Evolutionary conservation across 768 basidiomycete species (phyloP), one percentile per base, ranked within the genome.

Genomic region (Psilocybe sp.): DNA sequence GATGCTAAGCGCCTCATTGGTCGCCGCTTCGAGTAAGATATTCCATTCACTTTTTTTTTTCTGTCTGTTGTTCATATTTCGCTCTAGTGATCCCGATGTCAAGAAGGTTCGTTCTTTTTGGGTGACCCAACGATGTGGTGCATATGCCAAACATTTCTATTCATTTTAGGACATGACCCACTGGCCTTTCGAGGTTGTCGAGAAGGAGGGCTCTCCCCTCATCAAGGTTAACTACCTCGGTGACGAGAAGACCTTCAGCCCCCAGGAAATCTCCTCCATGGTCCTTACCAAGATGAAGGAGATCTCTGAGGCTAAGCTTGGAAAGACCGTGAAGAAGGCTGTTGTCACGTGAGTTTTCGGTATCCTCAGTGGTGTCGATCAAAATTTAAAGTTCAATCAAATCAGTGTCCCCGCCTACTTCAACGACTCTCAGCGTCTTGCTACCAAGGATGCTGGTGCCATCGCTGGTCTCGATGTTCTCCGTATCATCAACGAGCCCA

Each of bases 401-500:
- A 19, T 28, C 58, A 88, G 86, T 44, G 97, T 98, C 59, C 97
- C 97, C 38, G 97, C 97, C 56, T 99, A 98, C 81, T 98, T 98
- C 82, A 99, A 99, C 73, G 97, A 98, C 78, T 99, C 97, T 20
- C 97, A 99, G 69, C 94, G 97, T 78, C 80, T 97, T 56, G 96
- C 97, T 45, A 98, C 97, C 70, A 98, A 98, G 77, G 97, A 99
- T 72, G 97, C 97, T 55, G 97, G 97, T 72, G 81, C 90, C 61
- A 99, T 99, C 60, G 83, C 97, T 64, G 97, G 97, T 56, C 91
- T 99, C 55, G 95, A 99, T 67, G 94, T 99, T 62, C 92, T 99
- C 73, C 96, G 97, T 76, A 99, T 99, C 80, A 99, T 99, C 80
- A 99, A 99, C 76, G 97, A 99, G 78, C 97, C 97, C 56, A 99